These are phyloP conservation scores for Zoysia matrella DNA, from an alignment of 202 grass and related monocot species.

Conservation along the genomic window DNA sequence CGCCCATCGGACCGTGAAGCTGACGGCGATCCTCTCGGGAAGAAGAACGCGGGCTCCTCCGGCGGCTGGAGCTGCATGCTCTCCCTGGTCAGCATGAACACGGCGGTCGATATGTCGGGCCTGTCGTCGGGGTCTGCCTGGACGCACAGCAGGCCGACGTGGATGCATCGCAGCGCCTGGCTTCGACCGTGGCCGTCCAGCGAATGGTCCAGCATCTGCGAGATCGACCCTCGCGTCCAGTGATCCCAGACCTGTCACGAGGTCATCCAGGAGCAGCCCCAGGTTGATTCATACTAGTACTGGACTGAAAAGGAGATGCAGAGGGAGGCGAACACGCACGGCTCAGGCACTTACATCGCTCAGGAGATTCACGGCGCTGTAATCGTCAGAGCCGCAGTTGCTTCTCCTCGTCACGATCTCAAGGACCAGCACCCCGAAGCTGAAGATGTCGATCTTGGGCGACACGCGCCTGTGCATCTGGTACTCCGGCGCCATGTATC, in stretches of 20 bases:
- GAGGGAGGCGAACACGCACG: neutral
- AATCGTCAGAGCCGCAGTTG: slow-evolving; percentile 30
- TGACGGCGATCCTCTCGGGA: slow-evolving; percentile 29
- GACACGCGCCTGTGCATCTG: slow-evolving; percentile 8
- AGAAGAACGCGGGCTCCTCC: slow-evolving; percentile 50
- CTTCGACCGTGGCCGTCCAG: neutral
- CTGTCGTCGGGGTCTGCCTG: too few species aligned
- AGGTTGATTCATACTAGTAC: neutral
- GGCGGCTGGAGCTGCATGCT: slow-evolving; percentile 44
- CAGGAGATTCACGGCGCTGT: slow-evolving; percentile 41
- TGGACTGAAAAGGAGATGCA: neutral
- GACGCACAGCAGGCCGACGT: too few species aligned
- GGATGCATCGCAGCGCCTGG: too few species aligned
- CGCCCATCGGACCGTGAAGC: neutral
- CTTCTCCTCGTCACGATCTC: slow-evolving; percentile 22
- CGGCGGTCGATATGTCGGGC: neutral
- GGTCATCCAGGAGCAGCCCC: neutral
- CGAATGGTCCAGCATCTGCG: slow-evolving; percentile 37
- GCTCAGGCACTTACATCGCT: slow-evolving; percentile 35
- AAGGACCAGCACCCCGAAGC: too few species aligned
- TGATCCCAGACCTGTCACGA: slow-evolving; percentile 53
- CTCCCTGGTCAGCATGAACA: slow-evolving; percentile 56
- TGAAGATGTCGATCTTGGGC: too few species aligned
- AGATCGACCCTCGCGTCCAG: slow-evolving; percentile 51
- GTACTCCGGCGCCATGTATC: slow-evolving; percentile 53